These are phyloP conservation scores for Fusarium fracticaudum DNA, from an alignment of 2,329 filamentous ascomycete genomes.

Conservation along the genomic window DNA sequence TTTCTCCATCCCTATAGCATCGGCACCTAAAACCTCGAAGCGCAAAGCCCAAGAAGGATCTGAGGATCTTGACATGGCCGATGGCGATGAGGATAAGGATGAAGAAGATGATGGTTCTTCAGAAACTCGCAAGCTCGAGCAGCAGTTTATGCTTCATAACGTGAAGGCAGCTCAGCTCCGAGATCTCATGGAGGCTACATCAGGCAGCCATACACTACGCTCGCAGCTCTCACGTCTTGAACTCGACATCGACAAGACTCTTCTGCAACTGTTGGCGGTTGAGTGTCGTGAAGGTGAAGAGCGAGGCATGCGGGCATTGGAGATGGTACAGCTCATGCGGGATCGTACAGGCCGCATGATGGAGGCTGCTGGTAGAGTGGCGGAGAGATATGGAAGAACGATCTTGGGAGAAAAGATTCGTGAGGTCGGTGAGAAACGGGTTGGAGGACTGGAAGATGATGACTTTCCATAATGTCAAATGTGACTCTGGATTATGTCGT, in stretches of 20 bases:
- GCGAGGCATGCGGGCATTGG: constrained; percentile 91
- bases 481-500: background rate
- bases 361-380: constrained; percentile 90
- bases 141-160: constrained; percentile 79
- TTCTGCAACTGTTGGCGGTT: constrained; percentile 86
- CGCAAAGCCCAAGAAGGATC: constrained; percentile 43
- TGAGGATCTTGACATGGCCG: constrained; percentile 47
- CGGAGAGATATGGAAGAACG: constrained; percentile 81
- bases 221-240: constrained; percentile 75
- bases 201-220: constrained; percentile 67
- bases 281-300: constrained; percentile 96
- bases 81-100: constrained; percentile 45
- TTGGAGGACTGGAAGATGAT: constrained; percentile 69
- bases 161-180: constrained; percentile 78
- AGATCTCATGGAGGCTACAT: constrained; percentile 76
- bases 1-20: constrained; percentile 83
- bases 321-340: constrained; percentile 86
- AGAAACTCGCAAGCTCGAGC: constrained; percentile 76
- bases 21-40: constrained; percentile 53
- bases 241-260: constrained; percentile 86
- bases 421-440: constrained; percentile 78
- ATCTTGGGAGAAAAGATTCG: constrained; percentile 91
- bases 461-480: constrained; percentile 47
- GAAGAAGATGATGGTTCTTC: constrained; percentile 49
- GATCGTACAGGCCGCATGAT: constrained; percentile 89